Evolutionary conservation across 495 filamentous ascomycete species (phyloP).

Genomic region (Echria macrotheca): DNA sequence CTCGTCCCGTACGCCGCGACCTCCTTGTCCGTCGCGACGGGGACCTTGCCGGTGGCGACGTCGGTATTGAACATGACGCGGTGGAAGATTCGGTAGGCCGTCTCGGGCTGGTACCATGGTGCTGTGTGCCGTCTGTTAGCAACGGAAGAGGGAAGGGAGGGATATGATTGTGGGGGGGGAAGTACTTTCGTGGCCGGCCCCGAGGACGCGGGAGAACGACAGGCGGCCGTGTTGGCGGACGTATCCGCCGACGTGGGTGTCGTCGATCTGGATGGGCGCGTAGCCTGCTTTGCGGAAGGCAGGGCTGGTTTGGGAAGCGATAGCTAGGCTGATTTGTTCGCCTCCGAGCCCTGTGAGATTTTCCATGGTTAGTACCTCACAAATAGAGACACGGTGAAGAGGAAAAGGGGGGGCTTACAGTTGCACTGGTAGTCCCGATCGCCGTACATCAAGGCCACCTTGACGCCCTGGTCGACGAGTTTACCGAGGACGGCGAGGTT

Average conservation of each 20-base stretch:
- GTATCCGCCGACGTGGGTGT: conserved; percentile 47
- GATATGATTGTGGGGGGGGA: too few species aligned
- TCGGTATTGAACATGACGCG: conserved; percentile 47
- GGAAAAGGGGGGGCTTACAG: too few species aligned
- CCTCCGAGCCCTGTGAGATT: too few species aligned
- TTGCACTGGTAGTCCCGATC: conserved; percentile 56
- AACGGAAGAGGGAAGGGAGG: too few species aligned
- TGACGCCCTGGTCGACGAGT: conserved; percentile 49
- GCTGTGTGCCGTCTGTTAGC: too few species aligned
- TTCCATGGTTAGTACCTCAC: too few species aligned
- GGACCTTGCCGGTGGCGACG: conserved; percentile 47
- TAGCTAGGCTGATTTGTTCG: conserved; percentile 50
- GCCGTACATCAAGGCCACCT: conserved; percentile 56
- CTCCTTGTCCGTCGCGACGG: too few species aligned
- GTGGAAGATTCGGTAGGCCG: conserved; percentile 16
- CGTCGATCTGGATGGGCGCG: conserved; percentile 44
- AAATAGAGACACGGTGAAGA: too few species aligned
- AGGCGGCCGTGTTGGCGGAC: conserved; percentile 59
- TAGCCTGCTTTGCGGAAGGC: conserved; percentile 43
- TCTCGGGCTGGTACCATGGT: conserved; percentile 57
- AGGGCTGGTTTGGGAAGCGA: conserved; percentile 33
- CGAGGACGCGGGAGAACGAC: conserved; percentile 55
- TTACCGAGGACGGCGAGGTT: conserved; percentile 44
- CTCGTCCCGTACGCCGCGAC: conserved; percentile 3
- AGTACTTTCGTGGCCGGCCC: conserved; percentile 58